Percentiles rank a stretch among this genome's conserved stretches.
Evolutionary conservation across 345 rosid genomes (phyloP).

Genomic region (Noccaea bulbosa): DNA sequence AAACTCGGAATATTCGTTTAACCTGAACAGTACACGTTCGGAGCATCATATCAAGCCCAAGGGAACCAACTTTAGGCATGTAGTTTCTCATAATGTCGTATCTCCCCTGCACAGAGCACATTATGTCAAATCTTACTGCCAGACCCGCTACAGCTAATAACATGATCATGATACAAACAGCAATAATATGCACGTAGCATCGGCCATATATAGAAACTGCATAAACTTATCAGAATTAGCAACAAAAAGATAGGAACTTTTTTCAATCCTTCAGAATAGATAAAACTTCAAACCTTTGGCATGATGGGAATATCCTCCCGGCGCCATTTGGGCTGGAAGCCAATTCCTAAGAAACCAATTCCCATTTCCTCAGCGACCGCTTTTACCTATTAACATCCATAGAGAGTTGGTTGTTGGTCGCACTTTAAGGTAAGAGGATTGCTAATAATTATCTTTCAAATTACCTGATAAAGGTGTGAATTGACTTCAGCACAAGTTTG

Average conservation of each 20-base stretch:
- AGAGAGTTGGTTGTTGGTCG: slow-evolving; percentile 11
- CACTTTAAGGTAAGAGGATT: slow-evolving; percentile 8
- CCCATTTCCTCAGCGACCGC: slow-evolving; percentile 99
- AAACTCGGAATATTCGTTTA: slow-evolving; percentile 39
- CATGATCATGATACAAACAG: not conserved
- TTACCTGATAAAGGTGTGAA: slow-evolving; percentile 98
- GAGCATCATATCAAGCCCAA: slow-evolving; percentile 98
- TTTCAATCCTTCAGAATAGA: not conserved
- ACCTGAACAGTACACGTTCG: slow-evolving; percentile 99
- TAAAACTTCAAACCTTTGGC: slow-evolving; percentile 78
- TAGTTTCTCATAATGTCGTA: slow-evolving; percentile 95
- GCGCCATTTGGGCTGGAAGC: slow-evolving; percentile 96
- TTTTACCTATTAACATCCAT: slow-evolving; percentile 65
- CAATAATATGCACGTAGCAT: not conserved
- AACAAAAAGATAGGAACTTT: not conserved
- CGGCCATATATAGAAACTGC: slow-evolving; percentile 2
- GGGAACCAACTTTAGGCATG: slow-evolving; percentile 97
- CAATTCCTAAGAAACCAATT: slow-evolving; percentile 96
- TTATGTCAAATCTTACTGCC: slow-evolving; percentile 39
- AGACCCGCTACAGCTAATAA: not conserved
- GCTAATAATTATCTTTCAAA: not conserved
- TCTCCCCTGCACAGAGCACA: slow-evolving; percentile 76
- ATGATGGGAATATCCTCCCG: slow-evolving; percentile 86
- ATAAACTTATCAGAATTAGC: not conserved
- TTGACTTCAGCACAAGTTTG: slow-evolving; percentile 99